A percentile compares a stretch with the other conserved stretches of the same genome.
Conservation (phyloP, 805 yeast species). For the Monosporozyma siamensis region DNA sequence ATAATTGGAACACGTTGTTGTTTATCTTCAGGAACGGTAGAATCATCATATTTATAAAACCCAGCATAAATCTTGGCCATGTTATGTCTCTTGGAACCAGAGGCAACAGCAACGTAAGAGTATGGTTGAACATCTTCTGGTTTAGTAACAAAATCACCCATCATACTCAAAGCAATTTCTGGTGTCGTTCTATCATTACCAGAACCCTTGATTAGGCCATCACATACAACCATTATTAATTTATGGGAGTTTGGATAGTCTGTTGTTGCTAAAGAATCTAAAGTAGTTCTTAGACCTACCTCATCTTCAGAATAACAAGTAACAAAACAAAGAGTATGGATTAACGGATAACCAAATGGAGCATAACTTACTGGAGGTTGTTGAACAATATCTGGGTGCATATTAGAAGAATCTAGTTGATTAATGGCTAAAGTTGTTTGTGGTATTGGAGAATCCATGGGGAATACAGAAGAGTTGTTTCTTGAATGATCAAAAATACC, state of each 20-base stretch:
- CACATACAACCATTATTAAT: conserved; percentile 79
- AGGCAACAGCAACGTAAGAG: conserved; percentile 93
- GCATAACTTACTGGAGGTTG: conserved; percentile 86
- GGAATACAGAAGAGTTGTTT: conserved; percentile 9
- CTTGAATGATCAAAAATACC: conserved; percentile 1
- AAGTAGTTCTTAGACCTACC: conserved; percentile 72
- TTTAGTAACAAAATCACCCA: conserved; percentile 66
- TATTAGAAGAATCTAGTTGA: conserved; percentile 47
- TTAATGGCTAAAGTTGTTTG: conserved; percentile 22
- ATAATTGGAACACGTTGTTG: conserved; percentile 81
- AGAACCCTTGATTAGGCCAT: conserved; percentile 89
- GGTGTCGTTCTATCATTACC: conserved; percentile 86
- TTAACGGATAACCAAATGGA: conserved; percentile 76
- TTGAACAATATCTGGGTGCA: conserved; percentile 74
- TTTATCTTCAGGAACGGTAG: conserved; percentile 64
- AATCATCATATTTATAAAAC: conserved; percentile 75
- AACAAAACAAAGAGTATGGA: conserved; percentile 65
- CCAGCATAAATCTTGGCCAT: conserved; percentile 97
- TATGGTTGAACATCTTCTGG: conserved; percentile 68
- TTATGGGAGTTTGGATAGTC: conserved; percentile 95
- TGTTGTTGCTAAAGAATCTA: conserved; percentile 87
- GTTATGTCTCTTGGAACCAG: conserved; percentile 89
- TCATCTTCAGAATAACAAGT: conserved; percentile 95
- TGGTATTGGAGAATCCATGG: conserved; percentile 6
- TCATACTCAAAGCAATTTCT: conserved; percentile 78